Evolutionary conservation across 495 filamentous ascomycete species (phyloP), one percentile per base, ranked within the genome.

Genomic region (Aspergillus cristatus): DNA sequence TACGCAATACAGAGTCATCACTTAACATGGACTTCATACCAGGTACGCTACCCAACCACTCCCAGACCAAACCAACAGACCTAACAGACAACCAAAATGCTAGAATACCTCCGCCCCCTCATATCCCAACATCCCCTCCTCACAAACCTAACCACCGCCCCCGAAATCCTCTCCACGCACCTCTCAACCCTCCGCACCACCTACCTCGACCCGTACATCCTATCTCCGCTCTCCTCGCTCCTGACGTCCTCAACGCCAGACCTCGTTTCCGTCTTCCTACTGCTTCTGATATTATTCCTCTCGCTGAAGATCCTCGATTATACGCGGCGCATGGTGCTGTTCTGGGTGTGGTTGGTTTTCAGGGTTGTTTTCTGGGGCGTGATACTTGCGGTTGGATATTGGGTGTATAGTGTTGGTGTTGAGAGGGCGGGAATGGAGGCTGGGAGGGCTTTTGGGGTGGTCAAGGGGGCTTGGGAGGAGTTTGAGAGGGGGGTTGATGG

Each of bases 301-400:
- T 72, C 73, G 13, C 57, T 89, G 42, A 74, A 80, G 51, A 48
- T 87, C 37, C 58, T 91, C n/a, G 61, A 77, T 50, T 76, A 78
- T 54, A 57, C 81, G 17, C 75, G 74, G 33, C 70, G 82, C 25
- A 57, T 84, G 2, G 60, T 93, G 37, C 65, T 86, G 51, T 90
- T 75, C 55, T 86, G 84, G 76, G 68, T 84, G n/a, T 52, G 64
- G 28, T 50, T 90, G 32, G 68, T 63, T 5, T 50, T 82, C 38
- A 54, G 70, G 18, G 13, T 86, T 30, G 40, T 71, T 0, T 73
- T 84, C 33, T 91, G 76, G 74, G 69, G 60, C 0, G 43, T 51
- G 1, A 20, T 87, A 10, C 57, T 67, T 13, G 60, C 62, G 0
- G 3, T 75, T 1, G 69, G 59, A 0, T 57, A 70, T 25, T 74